Evolutionary conservation across 106 monocot genomes (phyloP).

Genomic region (Dendrobium catenatum): DNA sequence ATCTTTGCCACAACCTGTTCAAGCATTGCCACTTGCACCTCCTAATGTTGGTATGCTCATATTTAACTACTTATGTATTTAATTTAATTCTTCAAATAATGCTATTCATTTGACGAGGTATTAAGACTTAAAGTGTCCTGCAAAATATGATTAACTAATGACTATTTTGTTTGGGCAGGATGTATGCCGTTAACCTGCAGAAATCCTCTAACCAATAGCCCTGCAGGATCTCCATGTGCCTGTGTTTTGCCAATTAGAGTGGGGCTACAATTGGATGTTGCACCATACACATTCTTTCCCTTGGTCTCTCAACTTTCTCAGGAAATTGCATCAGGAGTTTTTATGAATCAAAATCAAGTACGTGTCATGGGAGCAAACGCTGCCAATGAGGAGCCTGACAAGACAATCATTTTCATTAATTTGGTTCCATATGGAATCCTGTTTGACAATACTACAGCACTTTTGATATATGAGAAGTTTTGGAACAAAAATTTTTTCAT

Average conservation of each 20-base stretch:
- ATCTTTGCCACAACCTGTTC: neutral
- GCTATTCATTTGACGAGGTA: neutral
- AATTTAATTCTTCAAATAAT: neutral
- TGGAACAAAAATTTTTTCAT: slow-evolving; percentile 73
- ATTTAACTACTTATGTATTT: neutral
- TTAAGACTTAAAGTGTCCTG: neutral
- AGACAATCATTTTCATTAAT: slow-evolving; percentile 72
- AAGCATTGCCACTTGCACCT: neutral
- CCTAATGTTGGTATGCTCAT: neutral
- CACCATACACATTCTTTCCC: slow-evolving; percentile 70
- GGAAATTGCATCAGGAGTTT: slow-evolving; percentile 69
- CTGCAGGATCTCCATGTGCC: slow-evolving; percentile 62
- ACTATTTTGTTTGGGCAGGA: slow-evolving; percentile 33
- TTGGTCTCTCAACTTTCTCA: slow-evolving; percentile 72
- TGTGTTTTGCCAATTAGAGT: slow-evolving; percentile 88
- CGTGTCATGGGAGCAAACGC: slow-evolving; percentile 95
- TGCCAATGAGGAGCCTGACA: slow-evolving; percentile 63
- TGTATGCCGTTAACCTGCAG: slow-evolving; percentile 37
- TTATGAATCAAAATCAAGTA: slow-evolving; percentile 76
- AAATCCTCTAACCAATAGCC: slow-evolving; percentile 57
- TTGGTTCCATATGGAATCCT: slow-evolving; percentile 58
- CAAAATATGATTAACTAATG: neutral
- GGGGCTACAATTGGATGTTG: slow-evolving; percentile 48
- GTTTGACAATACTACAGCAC: slow-evolving; percentile 45
- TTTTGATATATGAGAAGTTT: slow-evolving; percentile 46